Evolutionary conservation across 345 rosid genomes (phyloP).

Genomic region (Iberis pinnata): DNA sequence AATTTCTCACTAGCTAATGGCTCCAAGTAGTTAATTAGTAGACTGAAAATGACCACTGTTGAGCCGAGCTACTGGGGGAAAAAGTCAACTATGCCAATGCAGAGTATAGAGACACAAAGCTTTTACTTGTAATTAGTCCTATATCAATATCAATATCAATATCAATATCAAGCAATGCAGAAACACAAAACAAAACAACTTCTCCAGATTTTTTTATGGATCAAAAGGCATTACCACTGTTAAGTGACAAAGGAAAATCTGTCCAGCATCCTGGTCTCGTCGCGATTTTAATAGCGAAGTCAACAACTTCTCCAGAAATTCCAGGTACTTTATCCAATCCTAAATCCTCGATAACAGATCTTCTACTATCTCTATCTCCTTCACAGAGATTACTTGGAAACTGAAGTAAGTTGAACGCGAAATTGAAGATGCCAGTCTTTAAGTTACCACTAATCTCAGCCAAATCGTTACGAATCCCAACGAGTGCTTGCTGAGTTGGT

Average conservation of each 20-base stretch:
- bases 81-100: too few species aligned
- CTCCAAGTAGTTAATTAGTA: too few species aligned
- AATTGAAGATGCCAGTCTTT: conserved; percentile 47
- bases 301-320: conserved; percentile 46
- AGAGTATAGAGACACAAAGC: too few species aligned
- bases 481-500: conserved; percentile 29
- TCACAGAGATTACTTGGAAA: conserved; percentile 28
- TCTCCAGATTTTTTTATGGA: background rate
- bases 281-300: conserved; percentile 48
- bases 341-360: background rate
- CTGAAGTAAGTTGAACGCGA: conserved; percentile 46
- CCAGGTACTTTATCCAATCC: conserved; percentile 37
- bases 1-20: too few species aligned
- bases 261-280: conserved; percentile 53
- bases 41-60: too few species aligned
- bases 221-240: conserved; percentile 37
- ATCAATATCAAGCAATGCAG: too few species aligned
- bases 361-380: too few species aligned
- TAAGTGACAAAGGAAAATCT: conserved; percentile 50
- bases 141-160: too few species aligned
- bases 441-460: conserved; percentile 65
- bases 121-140: too few species aligned
- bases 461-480: conserved; percentile 60
- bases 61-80: too few species aligned
- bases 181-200: background rate